These are phyloP conservation scores for Anthracocystis panici-leucophaei DNA, from an alignment of 1,284 basidiomycete species.

Conservation along the genomic window DNA sequence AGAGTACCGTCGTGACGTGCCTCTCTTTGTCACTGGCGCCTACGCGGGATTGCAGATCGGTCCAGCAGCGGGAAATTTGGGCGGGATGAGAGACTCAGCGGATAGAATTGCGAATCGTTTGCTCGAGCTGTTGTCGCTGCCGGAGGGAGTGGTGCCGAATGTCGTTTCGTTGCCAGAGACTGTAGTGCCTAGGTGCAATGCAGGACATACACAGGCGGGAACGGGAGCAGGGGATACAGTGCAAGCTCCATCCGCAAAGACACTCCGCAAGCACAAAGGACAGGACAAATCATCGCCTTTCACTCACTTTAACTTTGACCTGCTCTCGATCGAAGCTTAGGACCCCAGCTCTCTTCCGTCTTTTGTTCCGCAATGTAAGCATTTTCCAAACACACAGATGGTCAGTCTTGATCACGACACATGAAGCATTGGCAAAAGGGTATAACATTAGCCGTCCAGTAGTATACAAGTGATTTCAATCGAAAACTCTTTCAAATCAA, in stretches of 20 bases:
- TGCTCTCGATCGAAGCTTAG: constrained; percentile 41
- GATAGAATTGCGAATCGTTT: constrained; percentile 68
- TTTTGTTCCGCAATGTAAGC: not conserved
- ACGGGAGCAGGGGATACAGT: not conserved
- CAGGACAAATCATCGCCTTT: constrained; percentile 13
- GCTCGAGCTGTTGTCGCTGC: constrained; percentile 27
- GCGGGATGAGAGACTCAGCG: constrained; percentile 69
- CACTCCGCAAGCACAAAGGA: not conserved
- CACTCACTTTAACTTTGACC: constrained; percentile 47
- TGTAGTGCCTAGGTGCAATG: constrained; percentile 3
- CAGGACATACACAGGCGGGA: not conserved
- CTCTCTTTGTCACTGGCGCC: constrained; percentile 68
- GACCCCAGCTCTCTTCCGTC: not conserved
- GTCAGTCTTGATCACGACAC: not conserved
- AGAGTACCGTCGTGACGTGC: constrained; percentile 62
- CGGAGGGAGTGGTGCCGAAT: constrained; percentile 16
- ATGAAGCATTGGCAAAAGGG: constrained; percentile 7
- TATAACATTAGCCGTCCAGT: not conserved
- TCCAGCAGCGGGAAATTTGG: constrained; percentile 69
- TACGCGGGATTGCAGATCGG: constrained; percentile 66
- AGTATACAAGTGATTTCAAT: not conserved
- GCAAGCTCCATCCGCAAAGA: not conserved
- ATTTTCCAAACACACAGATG: too few species aligned
- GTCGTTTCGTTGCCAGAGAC: constrained; percentile 16
- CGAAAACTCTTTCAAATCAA: constrained; percentile 12